Evolutionary conservation across 441 rosid genomes (phyloP).

Genomic region (Caryocar brasiliense): DNA sequence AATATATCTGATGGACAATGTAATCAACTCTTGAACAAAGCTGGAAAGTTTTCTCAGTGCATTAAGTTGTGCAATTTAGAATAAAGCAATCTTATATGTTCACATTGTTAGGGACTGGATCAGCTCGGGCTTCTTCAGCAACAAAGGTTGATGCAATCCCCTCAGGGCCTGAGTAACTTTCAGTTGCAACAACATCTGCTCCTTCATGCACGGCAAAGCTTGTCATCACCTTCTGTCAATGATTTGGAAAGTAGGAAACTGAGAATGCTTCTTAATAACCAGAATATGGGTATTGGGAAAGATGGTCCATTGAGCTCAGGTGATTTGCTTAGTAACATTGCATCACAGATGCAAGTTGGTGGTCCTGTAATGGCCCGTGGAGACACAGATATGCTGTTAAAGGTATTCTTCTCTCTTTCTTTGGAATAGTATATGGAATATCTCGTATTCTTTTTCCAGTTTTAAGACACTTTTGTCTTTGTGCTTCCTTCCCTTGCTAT

Average conservation of each 20-base stretch:
- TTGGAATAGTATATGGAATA: too few relatives aligned
- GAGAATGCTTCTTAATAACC: constrained; percentile 55
- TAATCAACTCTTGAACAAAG: too few relatives aligned
- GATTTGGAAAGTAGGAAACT: constrained; percentile 69
- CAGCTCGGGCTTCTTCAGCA: constrained; percentile 65
- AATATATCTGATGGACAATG: too few relatives aligned
- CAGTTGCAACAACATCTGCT: constrained; percentile 87
- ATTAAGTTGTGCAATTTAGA: neutral
- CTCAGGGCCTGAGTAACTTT: constrained; percentile 68
- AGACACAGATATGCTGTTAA: constrained; percentile 48
- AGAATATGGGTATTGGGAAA: constrained; percentile 51
- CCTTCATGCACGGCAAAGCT: constrained; percentile 68
- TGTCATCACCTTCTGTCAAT: constrained; percentile 54
- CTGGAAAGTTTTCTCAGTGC: too few relatives aligned
- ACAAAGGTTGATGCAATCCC: constrained; percentile 67
- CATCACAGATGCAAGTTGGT: constrained; percentile 48
- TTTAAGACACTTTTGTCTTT: too few relatives aligned
- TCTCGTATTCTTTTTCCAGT: too few relatives aligned
- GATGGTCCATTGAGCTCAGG: constrained; percentile 54
- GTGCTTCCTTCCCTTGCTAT: too few relatives aligned
- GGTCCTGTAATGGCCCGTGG: constrained; percentile 40
- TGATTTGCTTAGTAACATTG: constrained; percentile 50
- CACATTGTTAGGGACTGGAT: constrained; percentile 48
- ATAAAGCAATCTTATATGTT: constrained; percentile 4
- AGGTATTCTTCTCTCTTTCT: constrained; percentile 45